These are phyloP conservation scores for Marchantia polymorpha DNA, from an alignment of 225 moss, liverwort and hornwort genomes.

Conservation along the genomic window DNA sequence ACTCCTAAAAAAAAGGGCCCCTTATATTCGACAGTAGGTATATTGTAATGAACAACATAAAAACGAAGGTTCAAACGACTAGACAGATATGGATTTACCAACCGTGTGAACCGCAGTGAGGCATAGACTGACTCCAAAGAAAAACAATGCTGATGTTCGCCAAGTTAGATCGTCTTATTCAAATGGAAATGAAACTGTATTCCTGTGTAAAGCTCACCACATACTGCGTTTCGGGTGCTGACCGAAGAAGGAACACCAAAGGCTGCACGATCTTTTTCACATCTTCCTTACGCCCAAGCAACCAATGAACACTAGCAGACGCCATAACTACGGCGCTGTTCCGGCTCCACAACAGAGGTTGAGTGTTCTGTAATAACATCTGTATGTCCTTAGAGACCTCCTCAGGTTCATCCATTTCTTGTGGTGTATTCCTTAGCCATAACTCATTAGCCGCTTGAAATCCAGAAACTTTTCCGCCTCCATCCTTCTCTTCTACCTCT, in stretches of 20 bases:
- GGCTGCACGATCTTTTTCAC: constrained; percentile 75
- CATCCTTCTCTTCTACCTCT: constrained; percentile 10
- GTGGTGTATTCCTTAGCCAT: constrained; percentile 30
- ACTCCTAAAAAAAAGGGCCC: too few relatives aligned
- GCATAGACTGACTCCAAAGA: neutral
- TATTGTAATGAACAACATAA: neutral
- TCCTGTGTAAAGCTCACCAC: constrained; percentile 67
- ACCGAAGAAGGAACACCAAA: constrained; percentile 83
- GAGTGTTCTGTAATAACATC: constrained; percentile 67
- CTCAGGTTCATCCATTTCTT: constrained; percentile 32
- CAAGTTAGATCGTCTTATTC: neutral
- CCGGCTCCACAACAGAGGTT: constrained; percentile 65
- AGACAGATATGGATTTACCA: neutral
- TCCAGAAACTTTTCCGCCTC: constrained; percentile 1
- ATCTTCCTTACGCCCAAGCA: constrained; percentile 61
- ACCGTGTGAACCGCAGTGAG: neutral
- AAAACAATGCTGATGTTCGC: neutral
- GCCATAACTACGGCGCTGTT: constrained; percentile 97
- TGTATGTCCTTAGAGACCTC: constrained; percentile 54
- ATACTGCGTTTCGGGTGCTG: constrained; percentile 90
- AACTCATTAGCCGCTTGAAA: constrained; percentile 24
- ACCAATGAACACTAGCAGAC: constrained; percentile 78
- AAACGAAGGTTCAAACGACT: neutral
- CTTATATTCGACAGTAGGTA: too few relatives aligned
- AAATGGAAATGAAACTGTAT: neutral